Conservation (phyloP, 257 asterid genomes). For the Gentiana straminea region DNA sequence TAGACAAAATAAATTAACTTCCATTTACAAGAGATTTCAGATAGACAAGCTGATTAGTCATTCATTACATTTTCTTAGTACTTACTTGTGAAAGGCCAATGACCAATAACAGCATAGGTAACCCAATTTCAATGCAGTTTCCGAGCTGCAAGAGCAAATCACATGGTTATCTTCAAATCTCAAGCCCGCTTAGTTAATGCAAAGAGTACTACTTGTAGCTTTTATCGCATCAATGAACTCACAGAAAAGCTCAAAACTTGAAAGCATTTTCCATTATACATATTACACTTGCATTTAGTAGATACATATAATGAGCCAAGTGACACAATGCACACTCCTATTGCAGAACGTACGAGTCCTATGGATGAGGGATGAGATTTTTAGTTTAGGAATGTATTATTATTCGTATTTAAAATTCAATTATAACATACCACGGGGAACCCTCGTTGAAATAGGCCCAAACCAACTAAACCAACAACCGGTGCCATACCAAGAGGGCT, state of each 20-base stretch:
- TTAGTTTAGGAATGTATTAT: background rate
- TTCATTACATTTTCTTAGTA: background rate
- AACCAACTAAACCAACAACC: conserved; percentile 87
- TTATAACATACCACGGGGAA: conserved; percentile 57
- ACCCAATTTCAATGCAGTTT: conserved; percentile 86
- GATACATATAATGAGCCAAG: too few species aligned
- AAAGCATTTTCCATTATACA: too few species aligned
- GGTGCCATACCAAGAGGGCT: conserved; percentile 99
- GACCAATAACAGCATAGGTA: conserved; percentile 78
- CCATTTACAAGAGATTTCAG: conserved; percentile 9
- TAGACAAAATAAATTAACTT: conserved; percentile 13
- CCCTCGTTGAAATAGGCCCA: conserved; percentile 93
- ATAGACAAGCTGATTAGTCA: background rate
- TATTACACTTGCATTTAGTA: too few species aligned
- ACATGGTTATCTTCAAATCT: background rate
- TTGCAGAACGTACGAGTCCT: too few species aligned
- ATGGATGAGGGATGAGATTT: too few species aligned
- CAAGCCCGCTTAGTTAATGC: too few species aligned
- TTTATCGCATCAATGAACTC: too few species aligned
- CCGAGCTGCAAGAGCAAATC: conserved; percentile 58
- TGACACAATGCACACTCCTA: too few species aligned
- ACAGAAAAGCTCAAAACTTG: too few species aligned
- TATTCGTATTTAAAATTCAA: background rate
- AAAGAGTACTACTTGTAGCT: too few species aligned
- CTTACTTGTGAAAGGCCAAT: conserved; percentile 90